Conservation (phyloP, 192 early-diverging fungal species). For the Radiomyces spectabilis region DNA sequence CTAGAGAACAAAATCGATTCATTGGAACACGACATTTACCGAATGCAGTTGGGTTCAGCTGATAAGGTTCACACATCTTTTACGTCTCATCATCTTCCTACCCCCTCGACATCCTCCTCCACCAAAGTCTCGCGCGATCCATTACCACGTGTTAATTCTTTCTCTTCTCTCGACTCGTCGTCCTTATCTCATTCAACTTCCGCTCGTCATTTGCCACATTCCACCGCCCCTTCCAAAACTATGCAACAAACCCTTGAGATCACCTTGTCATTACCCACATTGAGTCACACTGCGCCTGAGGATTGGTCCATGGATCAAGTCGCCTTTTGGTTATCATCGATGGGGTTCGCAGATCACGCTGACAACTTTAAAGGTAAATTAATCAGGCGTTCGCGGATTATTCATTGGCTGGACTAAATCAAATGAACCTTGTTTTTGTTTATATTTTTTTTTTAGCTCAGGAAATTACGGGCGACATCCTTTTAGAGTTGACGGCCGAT, state of each 20-base stretch:
- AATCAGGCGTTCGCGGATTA: neutral
- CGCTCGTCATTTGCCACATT: neutral
- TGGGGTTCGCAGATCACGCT: slow-evolving; percentile 12
- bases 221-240: neutral
- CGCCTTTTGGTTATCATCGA: slow-evolving; percentile 10
- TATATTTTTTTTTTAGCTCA: slow-evolving; percentile 36
- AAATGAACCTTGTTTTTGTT: slow-evolving; percentile 3
- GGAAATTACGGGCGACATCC: slow-evolving; percentile 56
- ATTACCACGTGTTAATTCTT: neutral
- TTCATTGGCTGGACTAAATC: neutral
- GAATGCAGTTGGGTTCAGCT: neutral
- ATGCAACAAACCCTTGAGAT: neutral
- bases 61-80: neutral
- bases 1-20: slow-evolving; percentile 4
- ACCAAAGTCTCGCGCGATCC: neutral
- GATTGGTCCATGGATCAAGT: slow-evolving; percentile 24
- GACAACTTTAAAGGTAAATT: slow-evolving; percentile 18
- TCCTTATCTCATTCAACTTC: neutral
- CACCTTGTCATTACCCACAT: neutral
- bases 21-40: neutral
- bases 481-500: slow-evolving; percentile 55
- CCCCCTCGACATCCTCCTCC: slow-evolving; percentile 10
- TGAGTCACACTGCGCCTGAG: neutral
- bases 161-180: neutral
- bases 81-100: neutral